Conservation (phyloP, 805 yeast genomes). For the Wickerhamiella cacticola region DNA sequence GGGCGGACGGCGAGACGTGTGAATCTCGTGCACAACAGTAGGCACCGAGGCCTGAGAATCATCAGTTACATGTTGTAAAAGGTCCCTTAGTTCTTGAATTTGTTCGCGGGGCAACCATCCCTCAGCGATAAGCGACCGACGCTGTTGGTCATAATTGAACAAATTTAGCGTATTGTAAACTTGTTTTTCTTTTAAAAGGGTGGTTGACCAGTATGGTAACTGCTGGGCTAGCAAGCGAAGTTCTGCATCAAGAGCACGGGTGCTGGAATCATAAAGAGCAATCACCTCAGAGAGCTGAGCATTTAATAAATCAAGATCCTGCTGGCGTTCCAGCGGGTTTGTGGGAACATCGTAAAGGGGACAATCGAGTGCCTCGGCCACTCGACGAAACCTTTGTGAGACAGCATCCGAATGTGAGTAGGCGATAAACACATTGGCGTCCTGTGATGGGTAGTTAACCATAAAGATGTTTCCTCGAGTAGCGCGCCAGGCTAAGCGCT, state of each 20-base stretch:
- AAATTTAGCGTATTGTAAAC: conserved; percentile 65
- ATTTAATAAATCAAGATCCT: conserved; percentile 32
- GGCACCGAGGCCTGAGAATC: conserved; percentile 31
- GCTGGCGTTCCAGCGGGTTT: conserved; percentile 32
- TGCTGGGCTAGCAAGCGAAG: conserved; percentile 64
- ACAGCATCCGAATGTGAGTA: conserved; percentile 81
- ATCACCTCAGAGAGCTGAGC: conserved; percentile 42
- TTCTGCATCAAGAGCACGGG: conserved; percentile 60
- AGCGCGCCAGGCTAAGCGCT: conserved; percentile 82
- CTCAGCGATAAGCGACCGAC: conserved; percentile 83
- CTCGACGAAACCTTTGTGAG: conserved; percentile 57
- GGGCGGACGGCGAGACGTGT: conserved; percentile 81
- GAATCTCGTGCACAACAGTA: conserved; percentile 44
- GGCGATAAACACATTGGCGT: conserved; percentile 52
- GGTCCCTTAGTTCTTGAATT: conserved; percentile 43
- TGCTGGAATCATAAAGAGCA: conserved; percentile 50
- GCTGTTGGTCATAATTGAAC: conserved; percentile 67
- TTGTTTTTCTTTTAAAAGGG: conserved; percentile 66
- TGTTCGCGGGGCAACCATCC: conserved; percentile 90
- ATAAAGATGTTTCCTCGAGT: conserved; percentile 84
- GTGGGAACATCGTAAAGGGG: conserved; percentile 52
- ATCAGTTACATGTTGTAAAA: conserved; percentile 52
- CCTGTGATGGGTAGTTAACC: conserved; percentile 57
- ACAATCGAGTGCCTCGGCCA: conserved; percentile 84
- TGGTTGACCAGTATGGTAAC: conserved; percentile 59